These are phyloP conservation scores for Melanomma pulvis-pyrius DNA, from an alignment of 495 filamentous ascomycete genomes.

Conservation along the genomic window DNA sequence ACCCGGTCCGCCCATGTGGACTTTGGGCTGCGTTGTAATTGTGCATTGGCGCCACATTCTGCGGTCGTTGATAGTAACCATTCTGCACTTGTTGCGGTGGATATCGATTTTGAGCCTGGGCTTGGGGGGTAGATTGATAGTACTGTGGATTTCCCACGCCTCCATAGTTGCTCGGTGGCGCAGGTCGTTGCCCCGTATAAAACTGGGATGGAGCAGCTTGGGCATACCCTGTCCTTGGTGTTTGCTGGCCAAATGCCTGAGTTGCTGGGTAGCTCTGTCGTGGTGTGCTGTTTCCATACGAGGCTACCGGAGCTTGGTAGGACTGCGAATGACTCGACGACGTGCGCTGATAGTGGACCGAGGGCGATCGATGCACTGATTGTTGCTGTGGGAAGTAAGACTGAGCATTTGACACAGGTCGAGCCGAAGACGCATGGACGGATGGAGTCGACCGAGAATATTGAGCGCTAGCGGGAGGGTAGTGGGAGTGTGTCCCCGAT, in stretches of 20 bases:
- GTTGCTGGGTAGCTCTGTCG: conserved; percentile 24
- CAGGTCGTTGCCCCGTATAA: conserved; percentile 28
- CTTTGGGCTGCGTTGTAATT: conserved; percentile 22
- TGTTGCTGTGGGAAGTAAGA: conserved; percentile 42
- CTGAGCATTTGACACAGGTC: conserved; percentile 25
- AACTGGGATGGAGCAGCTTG: conserved; percentile 26
- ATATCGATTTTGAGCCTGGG: conserved; percentile 34
- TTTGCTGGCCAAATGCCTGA: conserved; percentile 35
- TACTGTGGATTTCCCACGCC: conserved; percentile 30
- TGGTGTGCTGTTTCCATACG: conserved; percentile 17
- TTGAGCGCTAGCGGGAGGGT: conserved; percentile 35
- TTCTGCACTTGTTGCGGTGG: conserved; percentile 17
- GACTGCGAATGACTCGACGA: conserved; percentile 22
- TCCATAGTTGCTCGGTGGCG: conserved; percentile 23
- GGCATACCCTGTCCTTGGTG: conserved; percentile 30
- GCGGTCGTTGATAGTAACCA: conserved; percentile 32
- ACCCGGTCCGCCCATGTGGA: conserved; percentile 28
- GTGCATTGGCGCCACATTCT: conserved; percentile 26
- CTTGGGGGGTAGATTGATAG: conserved; percentile 32
- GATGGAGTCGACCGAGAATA: conserved; percentile 39
- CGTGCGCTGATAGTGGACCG: conserved; percentile 34
- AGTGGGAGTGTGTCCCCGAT: conserved; percentile 24
- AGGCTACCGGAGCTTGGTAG: conserved; percentile 26
- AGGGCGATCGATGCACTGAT: conserved; percentile 35
- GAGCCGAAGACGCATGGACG: conserved; percentile 21